These are phyloP conservation scores for Theobroma grandiflorum DNA, from an alignment of 441 rosid species.

Conservation along the genomic window DNA sequence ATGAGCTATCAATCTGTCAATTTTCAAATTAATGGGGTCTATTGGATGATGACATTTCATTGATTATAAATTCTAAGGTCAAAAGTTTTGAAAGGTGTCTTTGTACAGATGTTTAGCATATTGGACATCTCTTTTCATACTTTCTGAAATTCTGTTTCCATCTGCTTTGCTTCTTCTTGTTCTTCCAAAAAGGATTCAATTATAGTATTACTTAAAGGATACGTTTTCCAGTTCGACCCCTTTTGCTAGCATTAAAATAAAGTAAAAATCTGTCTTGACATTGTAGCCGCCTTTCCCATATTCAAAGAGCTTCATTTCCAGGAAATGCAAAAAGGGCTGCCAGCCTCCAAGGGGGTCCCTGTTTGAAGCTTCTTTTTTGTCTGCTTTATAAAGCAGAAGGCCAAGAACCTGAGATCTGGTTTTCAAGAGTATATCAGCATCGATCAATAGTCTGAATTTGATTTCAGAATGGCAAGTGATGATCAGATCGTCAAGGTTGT, in stretches of 20 bases:
- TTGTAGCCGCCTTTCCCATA: neutral
- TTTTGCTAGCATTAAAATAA: neutral
- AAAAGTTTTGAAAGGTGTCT: conserved; percentile 7
- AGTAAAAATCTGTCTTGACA: neutral
- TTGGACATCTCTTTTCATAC: neutral
- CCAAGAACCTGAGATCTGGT: too few species aligned
- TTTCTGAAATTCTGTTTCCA: neutral
- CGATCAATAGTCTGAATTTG: neutral
- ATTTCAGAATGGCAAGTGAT: neutral
- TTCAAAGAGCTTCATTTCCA: conserved; percentile 25
- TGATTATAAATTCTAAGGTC: neutral
- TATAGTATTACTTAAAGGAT: neutral
- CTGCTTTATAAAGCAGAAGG: too few species aligned
- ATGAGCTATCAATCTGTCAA: neutral
- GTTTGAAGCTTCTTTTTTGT: neutral
- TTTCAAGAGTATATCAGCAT: neutral
- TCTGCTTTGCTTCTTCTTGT: conserved; percentile 4
- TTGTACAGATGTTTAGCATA: neutral
- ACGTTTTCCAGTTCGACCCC: neutral
- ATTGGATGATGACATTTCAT: neutral
- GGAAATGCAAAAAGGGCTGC: neutral
- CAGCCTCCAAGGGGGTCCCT: neutral
- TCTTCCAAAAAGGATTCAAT: neutral
- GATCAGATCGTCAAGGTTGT: conserved; percentile 56
- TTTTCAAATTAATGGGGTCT: neutral